Conservation (phyloP, 2,329 filamentous ascomycete genomes). For the Botryosphaeria dothidea region DNA sequence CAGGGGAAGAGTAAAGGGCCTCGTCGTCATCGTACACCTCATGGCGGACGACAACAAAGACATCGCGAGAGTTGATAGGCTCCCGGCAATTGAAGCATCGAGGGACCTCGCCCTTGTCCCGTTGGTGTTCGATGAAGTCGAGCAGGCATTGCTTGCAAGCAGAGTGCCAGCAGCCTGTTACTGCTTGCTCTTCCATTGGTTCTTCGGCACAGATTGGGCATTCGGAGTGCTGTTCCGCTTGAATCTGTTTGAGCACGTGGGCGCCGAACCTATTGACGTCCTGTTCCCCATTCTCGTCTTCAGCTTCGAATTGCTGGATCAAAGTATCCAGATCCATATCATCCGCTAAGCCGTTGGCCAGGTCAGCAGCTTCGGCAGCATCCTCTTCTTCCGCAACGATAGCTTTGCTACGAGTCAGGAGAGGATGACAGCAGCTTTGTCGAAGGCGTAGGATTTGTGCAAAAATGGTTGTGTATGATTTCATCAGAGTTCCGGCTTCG, state of each 20-base stretch:
- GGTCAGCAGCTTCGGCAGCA: slow-evolving; percentile 74
- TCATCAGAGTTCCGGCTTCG: slow-evolving; percentile 88
- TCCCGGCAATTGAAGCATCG: slow-evolving; percentile 91
- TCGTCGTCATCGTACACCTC: slow-evolving; percentile 51
- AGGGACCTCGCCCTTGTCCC: slow-evolving; percentile 71
- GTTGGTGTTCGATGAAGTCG: slow-evolving; percentile 85
- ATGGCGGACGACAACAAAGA: slow-evolving; percentile 90
- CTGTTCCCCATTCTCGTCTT: slow-evolving; percentile 54
- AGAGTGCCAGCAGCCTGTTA: slow-evolving; percentile 97
- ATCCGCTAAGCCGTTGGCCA: slow-evolving; percentile 78
- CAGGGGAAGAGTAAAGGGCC: slow-evolving; percentile 34
- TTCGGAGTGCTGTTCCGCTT: slow-evolving; percentile 83
- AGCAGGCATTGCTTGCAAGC: slow-evolving; percentile 93
- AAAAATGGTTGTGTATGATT: slow-evolving; percentile 95
- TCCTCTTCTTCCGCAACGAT: slow-evolving; percentile 87
- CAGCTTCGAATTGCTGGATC: slow-evolving; percentile 78
- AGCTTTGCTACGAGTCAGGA: slow-evolving; percentile 81
- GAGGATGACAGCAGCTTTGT: slow-evolving; percentile 91
- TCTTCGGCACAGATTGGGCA: slow-evolving; percentile 95
- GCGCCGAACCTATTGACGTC: slow-evolving; percentile 76
- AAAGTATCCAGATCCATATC: slow-evolving; percentile 93
- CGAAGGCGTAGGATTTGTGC: slow-evolving; percentile 91
- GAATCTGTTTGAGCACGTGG: slow-evolving; percentile 86
- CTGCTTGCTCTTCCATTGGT: slow-evolving; percentile 90
- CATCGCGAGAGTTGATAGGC: slow-evolving; percentile 75